Evolutionary conservation across 306 rosid genomes (phyloP), one percentile per base, ranked within the genome.

Genomic region (Cajanus cajan): DNA sequence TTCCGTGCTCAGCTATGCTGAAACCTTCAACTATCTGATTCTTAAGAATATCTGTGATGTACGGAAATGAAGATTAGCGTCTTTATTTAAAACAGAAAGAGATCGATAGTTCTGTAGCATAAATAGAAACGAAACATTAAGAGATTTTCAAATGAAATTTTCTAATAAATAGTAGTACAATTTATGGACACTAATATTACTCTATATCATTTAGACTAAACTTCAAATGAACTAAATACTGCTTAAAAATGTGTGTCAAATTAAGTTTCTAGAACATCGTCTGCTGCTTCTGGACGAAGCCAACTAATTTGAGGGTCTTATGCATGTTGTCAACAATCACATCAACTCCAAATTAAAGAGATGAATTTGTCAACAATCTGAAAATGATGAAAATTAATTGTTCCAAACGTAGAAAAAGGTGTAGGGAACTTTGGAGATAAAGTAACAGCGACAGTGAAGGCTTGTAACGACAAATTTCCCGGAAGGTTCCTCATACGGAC

Each of bases 181-280:
- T 41, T 71, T 37, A 2, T 7, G 66, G 22, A 36, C 39, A 19
- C 37, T 40, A 43, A 21, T n/a, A n/a, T 1, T 62, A 12, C 8
- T 25, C 24, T 58, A 12, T 9, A 57, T 50, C 12, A 18, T 61
- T 28, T 31, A 0, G 21, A 41, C 14, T 31, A n/a, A 31, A 61
- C 6, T 34, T 63, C 45, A 63, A 16, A 63, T 21, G 25, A 34
- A n/a, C n/a, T 36, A n/a, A 8, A 36, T 36, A 16, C 51, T 18
- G 47, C 31, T 65, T 66, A 13, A 6, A 41, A 18, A 37, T 39
- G 51, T 65, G 8, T 25, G 22, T 8, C 16, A 5, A 4, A 61
- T 8, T 59, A 39, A 12, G 52, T 72, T 72, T 80, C 74, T 80
- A 63, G 73, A 64, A 63, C 62, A 31, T 61, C 11, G 22, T 47